Evolutionary conservation across 305 asterid species (phyloP), one percentile per base, ranked within the genome.

Genomic region (Solanum hybrid): DNA sequence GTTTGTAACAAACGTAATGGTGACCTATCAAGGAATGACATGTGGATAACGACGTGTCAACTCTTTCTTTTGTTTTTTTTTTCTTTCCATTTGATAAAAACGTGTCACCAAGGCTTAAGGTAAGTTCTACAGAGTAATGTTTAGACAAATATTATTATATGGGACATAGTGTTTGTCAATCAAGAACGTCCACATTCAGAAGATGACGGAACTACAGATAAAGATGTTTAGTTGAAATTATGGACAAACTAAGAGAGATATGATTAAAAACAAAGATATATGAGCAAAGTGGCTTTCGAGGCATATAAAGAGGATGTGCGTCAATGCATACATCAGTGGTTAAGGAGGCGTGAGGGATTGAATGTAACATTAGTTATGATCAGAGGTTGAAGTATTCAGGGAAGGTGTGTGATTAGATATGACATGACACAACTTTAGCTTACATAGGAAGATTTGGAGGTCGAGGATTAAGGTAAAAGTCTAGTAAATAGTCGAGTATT

Each of bases 211-310:
- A 22, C 14, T 12, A 12, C 2, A 1, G 0, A 12, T 42, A 42
- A 42, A 1, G 5, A 42, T 12, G 22, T 0, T 5, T 0, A 51
- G 1, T 5, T 46, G 60, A 46, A 46, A 2, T 3, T 14, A 3
- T 46, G 7, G 20, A 5, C 3, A 14, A 5, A 46, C 7, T 46
- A 14, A 14, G 3, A 42, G 3, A 13, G 20, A 46, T 46, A 16
- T 6, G n/a, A 6, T 51, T 51, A 14, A 6, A 2, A 51, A 51
- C 1, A 17, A 51, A 14, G n/a, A 14, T 51, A 14, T 16, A 51
- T 51, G 9, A 0, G 3, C 1, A 51, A 51, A 4, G 1, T 51
- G 3, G 1, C 66, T 5, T 51, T 0, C 4, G 4, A 16, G 24
- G 10, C 69, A 31, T 31, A 31, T 31, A 31, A 31, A 56, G 10